Base-by-base conservation (phyloP, 2,329 filamentous ascomycete genomes). In the Penicillium verrucosum region DNA sequence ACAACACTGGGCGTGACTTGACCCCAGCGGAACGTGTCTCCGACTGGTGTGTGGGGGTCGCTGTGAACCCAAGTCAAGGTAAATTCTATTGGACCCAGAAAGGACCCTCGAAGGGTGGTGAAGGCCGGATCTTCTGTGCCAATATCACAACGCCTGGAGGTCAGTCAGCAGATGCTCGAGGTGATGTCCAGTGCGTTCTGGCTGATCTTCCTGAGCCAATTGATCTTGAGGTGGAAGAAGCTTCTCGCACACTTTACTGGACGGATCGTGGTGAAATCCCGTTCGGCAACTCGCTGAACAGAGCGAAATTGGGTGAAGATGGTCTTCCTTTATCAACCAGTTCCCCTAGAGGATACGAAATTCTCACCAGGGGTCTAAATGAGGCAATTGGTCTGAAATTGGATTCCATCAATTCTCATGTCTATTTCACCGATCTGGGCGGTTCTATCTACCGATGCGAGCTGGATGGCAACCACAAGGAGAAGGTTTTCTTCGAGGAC, bases 61-160 rank as follows among this genome's bases (percentile, higher is more conserved):
- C 79, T 0, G 71, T 87, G 1, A 77, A 78, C 9, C 68, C 71
- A 0, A 55, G 63, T 0, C 67, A 69, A 1, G 76, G 77, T 5
- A 77, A 78, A 44, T 73, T 87, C 40, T 86, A 82, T 71, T 87
- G 84, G 84, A 82, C 80, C 0, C 83, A 86, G 52, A 86, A 86
- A 63, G 84, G 84, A 0, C 70, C 75, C 0, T 77, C 77, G 8
- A 86, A 85, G 66, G 76, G 73, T 0, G 69, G 68, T 3, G 65
- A 77, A 32, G 84, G 84, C 0, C 75, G 81, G 1, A 84, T 87
- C 48, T 82, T 84, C 65, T 72, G 77, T 4, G 82, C 83, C 0
- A 66, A 71, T 27, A 72, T 85, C 0, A 65, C 76, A 0, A 72
- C 73, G 0, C 74, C 76, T 0, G 46, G 53, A 1, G 74, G 73